Evolutionary conservation across 441 rosid genomes (phyloP), one percentile per base, ranked within the genome.

Genomic region (Jatropha podagrica): DNA sequence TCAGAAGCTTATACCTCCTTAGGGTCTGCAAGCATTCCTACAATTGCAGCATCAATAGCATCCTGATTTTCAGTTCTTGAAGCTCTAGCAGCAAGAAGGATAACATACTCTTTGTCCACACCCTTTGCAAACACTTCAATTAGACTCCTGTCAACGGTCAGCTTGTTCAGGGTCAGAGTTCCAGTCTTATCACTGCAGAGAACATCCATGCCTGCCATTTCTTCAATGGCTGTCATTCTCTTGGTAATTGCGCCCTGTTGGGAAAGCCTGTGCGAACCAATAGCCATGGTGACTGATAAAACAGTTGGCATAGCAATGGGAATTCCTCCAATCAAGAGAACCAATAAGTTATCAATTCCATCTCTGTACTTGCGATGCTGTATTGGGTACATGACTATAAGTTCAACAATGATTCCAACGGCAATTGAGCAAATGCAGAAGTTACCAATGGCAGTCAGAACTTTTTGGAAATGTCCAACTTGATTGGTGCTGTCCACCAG

Each of bases 131-230:
- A 95, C 68, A 95, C 90, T 83, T 93, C 97, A 14, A 91, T 85
- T 23, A 95, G 80, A 77, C 60, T 90, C 77, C 72, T 88, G 81
- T 95, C 98, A 71, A 95, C 97, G 8, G 77, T 77, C 51, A 95
- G 91, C 87, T 88, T 95, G 82, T 95, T 95, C 63, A 95, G 74
- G 56, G 97, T 95, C 5, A 95, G 79, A 71, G 97, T 95, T 7
- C 98, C 97, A 11, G 98, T 95, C 81, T 95, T 95, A 77, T 95
- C 98, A 80, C 97, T 85, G 84, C 96, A 95, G 0, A 95, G 86
- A 49, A 92, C 97, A 86, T 94, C 98, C 97, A 94, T 94, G 59
- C 95, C 97, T 0, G 97, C 98, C 97, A 94, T 91, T 83, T 94
- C 98, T 74, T 95, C 97, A 59, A 95, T 95, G 72, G 98, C 97